Evolutionary conservation across 345 rosid genomes (phyloP).

Genomic region (Salix dunnii): DNA sequence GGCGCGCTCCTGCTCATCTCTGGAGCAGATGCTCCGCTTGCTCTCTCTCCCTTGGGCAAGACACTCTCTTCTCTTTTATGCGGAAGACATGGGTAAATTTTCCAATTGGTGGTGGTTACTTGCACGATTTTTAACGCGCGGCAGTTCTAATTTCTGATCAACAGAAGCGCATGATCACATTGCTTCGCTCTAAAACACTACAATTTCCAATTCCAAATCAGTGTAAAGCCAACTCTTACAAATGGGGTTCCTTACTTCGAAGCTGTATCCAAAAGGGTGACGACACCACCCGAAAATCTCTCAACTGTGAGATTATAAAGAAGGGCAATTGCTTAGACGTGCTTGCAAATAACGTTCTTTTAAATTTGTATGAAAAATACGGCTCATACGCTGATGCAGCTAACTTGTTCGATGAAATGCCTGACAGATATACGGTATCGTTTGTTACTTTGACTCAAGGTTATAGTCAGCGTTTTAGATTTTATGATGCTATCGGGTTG

Average conservation of each 20-base stretch:
- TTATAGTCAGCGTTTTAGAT: conserved; percentile 21
- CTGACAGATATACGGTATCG: conserved; percentile 54
- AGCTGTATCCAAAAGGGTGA: conserved; percentile 55
- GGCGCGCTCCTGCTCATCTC: too few relatives aligned
- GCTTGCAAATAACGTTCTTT: conserved; percentile 57
- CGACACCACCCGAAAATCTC: conserved; percentile 29
- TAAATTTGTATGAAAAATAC: conserved; percentile 46
- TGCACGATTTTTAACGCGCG: too few relatives aligned
- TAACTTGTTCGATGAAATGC: conserved; percentile 70
- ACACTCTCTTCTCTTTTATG: too few relatives aligned
- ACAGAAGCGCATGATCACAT: conserved; percentile 39
- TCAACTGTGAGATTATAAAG: conserved; percentile 59
- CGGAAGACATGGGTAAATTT: not conserved
- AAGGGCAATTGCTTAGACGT: conserved; percentile 71
- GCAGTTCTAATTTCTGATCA: too few relatives aligned
- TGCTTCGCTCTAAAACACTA: conserved; percentile 10
- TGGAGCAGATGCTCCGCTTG: too few relatives aligned
- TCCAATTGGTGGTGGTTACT: too few relatives aligned
- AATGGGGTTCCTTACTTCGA: conserved; percentile 52
- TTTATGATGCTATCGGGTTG: conserved; percentile 43
- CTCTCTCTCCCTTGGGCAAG: too few relatives aligned
- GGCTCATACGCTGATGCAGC: conserved; percentile 37
- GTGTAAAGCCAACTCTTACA: conserved; percentile 37
- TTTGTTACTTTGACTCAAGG: conserved; percentile 65
- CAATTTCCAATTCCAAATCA: conserved; percentile 14